Conservation (phyloP, 2,329 filamentous ascomycete genomes). For the Tolypocladium paradoxum region DNA sequence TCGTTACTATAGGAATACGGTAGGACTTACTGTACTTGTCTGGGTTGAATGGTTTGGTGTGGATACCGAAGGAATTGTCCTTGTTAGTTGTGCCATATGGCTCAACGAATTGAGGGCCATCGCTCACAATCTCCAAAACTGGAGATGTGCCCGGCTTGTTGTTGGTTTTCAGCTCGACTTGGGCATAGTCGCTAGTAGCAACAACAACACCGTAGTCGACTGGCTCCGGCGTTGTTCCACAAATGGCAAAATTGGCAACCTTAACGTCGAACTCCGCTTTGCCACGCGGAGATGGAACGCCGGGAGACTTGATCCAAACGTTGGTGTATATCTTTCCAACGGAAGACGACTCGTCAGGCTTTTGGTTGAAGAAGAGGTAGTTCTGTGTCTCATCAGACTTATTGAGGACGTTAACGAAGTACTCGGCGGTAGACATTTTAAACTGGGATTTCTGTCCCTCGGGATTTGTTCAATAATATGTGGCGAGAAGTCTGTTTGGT, state of each 20-base stretch:
- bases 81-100: neutral
- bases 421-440: neutral
- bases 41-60: neutral
- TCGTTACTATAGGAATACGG: neutral
- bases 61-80: neutral
- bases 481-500: too few species aligned
- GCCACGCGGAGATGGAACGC: neutral
- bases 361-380: neutral
- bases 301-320: neutral
- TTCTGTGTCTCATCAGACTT: neutral
- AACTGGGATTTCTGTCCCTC: too few species aligned
- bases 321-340: neutral
- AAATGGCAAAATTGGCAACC: neutral
- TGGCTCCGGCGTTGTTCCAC: neutral
- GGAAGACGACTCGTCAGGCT: neutral
- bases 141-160: neutral
- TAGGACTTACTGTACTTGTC: neutral
- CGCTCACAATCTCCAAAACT: neutral
- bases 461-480: too few species aligned
- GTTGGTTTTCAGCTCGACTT: neutral
- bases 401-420: neutral
- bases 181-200: neutral
- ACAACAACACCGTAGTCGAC: neutral
- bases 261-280: neutral
- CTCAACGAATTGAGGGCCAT: neutral